These are phyloP conservation scores for Solanum neorickii DNA, from an alignment of 257 asterid species.

Conservation along the genomic window DNA sequence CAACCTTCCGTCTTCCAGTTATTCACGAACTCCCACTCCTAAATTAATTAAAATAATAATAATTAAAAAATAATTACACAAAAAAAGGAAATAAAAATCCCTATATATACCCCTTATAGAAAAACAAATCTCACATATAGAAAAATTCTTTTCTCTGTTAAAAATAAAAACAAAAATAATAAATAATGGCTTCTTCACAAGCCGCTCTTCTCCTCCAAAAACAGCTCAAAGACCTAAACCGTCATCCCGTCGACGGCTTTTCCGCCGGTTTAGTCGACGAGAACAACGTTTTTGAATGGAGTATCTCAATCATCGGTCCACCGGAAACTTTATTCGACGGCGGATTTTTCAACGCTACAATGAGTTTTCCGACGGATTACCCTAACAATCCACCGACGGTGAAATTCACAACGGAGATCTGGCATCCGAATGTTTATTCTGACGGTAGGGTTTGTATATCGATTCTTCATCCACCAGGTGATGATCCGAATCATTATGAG, in stretches of 20 bases:
- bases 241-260: slow-evolving; percentile 84
- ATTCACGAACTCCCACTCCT: neutral
- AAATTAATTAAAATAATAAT: neutral
- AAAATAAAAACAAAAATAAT: neutral
- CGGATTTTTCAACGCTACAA: slow-evolving; percentile 93
- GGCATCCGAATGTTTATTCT: slow-evolving; percentile 95
- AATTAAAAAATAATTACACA: neutral
- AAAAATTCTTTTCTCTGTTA: neutral
- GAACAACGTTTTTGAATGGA: slow-evolving; percentile 82
- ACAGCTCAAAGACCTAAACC: slow-evolving; percentile 85
- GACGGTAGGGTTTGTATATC: slow-evolving; percentile 98
- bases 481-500: slow-evolving; percentile 93
- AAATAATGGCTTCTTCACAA: slow-evolving; percentile 45
- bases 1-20: neutral
- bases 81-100: neutral
- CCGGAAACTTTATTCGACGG: slow-evolving; percentile 93
- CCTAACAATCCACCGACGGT: slow-evolving; percentile 92
- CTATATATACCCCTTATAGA: neutral
- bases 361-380: slow-evolving; percentile 85
- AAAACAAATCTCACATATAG: neutral
- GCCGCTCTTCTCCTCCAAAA: slow-evolving; percentile 90
- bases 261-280: slow-evolving; percentile 94
- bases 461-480: slow-evolving; percentile 97
- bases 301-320: slow-evolving; percentile 87
- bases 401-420: slow-evolving; percentile 80